phyloP scores from a whole-genome alignment of 129 eudicot genomes.

The Chrysanthemum seticuspe region DNA sequence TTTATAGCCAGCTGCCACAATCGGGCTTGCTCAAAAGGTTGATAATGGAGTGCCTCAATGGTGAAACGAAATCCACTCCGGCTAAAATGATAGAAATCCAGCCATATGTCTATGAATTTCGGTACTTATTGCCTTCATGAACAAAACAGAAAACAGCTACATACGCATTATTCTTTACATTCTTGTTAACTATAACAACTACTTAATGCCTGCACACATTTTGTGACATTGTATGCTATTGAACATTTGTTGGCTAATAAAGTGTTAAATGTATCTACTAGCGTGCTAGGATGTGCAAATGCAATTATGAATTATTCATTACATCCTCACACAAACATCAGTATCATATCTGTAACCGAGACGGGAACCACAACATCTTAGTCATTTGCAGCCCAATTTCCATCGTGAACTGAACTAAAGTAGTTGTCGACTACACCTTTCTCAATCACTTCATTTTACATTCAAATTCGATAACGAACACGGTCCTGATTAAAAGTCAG shows the following conservation, averaged over 20 bases:
- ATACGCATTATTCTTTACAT: constrained; percentile 3
- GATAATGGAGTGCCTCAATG: constrained; percentile 83
- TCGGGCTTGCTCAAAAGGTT: constrained; percentile 49
- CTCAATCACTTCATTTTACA: too few species aligned
- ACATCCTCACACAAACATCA: too few species aligned
- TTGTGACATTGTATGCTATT: constrained; percentile 26
- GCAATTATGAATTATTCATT: too few species aligned
- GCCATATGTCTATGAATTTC: constrained; percentile 79
- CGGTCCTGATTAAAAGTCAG: too few species aligned
- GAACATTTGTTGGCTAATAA: neutral
- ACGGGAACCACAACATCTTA: too few species aligned
- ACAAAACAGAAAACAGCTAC: constrained; percentile 1
- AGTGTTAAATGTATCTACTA: neutral
- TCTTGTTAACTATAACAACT: constrained; percentile 1
- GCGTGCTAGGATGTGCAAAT: too few species aligned
- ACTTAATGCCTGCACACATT: constrained; percentile 2
- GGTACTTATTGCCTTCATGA: constrained; percentile 68
- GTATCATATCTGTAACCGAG: too few species aligned
- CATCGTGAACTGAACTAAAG: too few species aligned
- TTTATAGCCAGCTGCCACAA: constrained; percentile 82
- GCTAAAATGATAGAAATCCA: constrained; percentile 64
- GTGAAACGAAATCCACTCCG: constrained; percentile 52
- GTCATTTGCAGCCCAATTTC: too few species aligned
- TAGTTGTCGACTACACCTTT: too few species aligned
- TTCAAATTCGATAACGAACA: too few species aligned